Evolutionary conservation across 257 asterid species (phyloP).

Genomic region (Solanum neorickii): DNA sequence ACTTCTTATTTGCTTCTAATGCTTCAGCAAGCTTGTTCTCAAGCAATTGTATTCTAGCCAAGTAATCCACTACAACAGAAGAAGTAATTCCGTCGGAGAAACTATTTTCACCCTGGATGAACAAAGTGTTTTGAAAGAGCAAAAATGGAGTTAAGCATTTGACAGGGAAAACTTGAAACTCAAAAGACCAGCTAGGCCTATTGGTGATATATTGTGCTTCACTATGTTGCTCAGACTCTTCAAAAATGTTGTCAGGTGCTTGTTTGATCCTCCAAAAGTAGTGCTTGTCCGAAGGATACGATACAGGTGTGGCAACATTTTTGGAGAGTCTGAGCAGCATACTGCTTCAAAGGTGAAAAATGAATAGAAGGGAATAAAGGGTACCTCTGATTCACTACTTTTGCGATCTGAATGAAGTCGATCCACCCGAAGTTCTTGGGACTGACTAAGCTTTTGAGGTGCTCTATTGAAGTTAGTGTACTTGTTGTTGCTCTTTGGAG

Average conservation of each 20-base stretch:
- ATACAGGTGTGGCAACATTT: background rate
- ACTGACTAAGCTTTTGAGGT: background rate
- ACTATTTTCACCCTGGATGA: slow-evolving; percentile 21
- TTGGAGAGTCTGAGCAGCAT: background rate
- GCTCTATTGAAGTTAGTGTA: background rate
- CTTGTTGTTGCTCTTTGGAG: background rate
- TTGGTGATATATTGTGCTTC: background rate
- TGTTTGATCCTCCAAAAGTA: background rate
- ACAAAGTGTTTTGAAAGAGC: background rate
- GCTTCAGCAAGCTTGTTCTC: slow-evolving; percentile 25
- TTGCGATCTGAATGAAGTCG: background rate
- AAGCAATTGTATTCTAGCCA: slow-evolving; percentile 4
- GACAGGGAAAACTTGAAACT: background rate
- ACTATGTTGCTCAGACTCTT: background rate
- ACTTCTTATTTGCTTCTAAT: slow-evolving; percentile 16
- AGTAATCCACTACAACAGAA: slow-evolving; percentile 3
- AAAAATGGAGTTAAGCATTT: background rate
- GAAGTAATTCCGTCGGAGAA: slow-evolving; percentile 6
- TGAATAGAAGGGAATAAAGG: background rate
- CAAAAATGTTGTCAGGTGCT: background rate
- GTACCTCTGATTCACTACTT: background rate
- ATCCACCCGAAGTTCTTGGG: background rate
- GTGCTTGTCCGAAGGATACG: background rate
- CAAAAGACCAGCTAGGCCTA: background rate
- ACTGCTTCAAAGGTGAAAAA: background rate